Base-by-base conservation (phyloP, 2,329 filamentous ascomycete species). In the Arthrobotrys pseudoclavata region DNA sequence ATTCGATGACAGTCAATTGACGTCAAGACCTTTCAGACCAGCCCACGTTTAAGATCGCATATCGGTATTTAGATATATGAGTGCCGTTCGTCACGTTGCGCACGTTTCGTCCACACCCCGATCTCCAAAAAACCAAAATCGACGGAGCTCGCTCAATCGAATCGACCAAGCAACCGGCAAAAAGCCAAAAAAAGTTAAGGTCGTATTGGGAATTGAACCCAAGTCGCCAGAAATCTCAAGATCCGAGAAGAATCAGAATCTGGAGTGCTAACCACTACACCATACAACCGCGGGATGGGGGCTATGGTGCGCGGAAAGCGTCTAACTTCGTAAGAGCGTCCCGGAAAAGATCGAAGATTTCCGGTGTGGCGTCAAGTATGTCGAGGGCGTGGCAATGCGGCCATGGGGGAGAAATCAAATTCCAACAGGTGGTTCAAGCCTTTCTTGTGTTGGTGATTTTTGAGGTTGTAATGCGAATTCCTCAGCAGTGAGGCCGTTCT, bases 191-290 rank as follows among this genome's bases (percentile, higher is more conserved):
- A 60, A 60, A 60, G 15, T 20, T 3, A 53, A 75, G 71, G 71
- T 76, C 64, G 71, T 76, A 76, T 69, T 76, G 71, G 64, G 71
- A 76, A 69, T 76, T 76, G 71, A 76, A 76, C 64, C 64, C 71
- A 76, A 69, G 71, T 76, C 71, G 57, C 71, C 71, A 66, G 71
- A 76, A 76, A 40, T 76, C 24, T 64, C 57, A 10, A 60, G 55
- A 60, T 60, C 13, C 55, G 55, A 26, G 20, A 22, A 47, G 50
- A 50, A 69, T 76, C 71, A 76, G 71, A 76, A 76, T 76, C 71
- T 66, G 71, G n/a, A 69, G 64, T 76, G 71, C 71, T 76, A 69
- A 76, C 71, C 71, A 53, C 71, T 76, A 76, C 71, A 76, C 71
- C 64, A 76, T 70, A 76, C 66, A 76, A 70, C 66, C 66, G 57